These are phyloP conservation scores for Dryas alaskensis DNA, from an alignment of 306 rosid genomes.

Conservation along the genomic window DNA sequence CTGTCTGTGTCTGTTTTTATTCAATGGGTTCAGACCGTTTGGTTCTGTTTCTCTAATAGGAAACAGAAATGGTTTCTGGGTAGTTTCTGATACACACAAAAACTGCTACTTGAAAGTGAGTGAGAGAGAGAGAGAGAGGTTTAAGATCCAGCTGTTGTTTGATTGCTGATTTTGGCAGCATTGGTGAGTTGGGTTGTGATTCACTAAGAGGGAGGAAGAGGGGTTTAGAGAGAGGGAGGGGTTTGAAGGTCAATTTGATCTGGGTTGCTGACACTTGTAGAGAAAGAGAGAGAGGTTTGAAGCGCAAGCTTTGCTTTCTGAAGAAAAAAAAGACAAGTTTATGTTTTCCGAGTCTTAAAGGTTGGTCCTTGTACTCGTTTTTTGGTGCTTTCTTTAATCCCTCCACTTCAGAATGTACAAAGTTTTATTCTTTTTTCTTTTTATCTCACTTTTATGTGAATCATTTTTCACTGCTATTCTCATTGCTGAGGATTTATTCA, in stretches of 20 bases:
- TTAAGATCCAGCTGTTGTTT: constrained; percentile 27
- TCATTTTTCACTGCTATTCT: neutral
- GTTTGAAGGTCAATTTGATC: constrained; percentile 27
- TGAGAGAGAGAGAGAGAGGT: constrained; percentile 23
- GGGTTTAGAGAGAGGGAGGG: constrained; percentile 8
- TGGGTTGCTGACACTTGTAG: constrained; percentile 27
- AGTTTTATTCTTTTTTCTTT: constrained; percentile 21
- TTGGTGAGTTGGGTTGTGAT: constrained; percentile 5
- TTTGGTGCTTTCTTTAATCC: constrained; percentile 43
- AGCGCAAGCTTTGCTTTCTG: constrained; percentile 47
- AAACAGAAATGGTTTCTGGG: constrained; percentile 27
- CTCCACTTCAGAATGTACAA: constrained; percentile 26
- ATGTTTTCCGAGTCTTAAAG: constrained; percentile 63
- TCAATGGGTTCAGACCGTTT: constrained; percentile 28
- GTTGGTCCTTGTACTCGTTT: constrained; percentile 49
- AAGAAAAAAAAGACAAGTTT: constrained; percentile 14
- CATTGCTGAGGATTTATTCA: neutral
- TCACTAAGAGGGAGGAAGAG: neutral
- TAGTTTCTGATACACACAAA: constrained; percentile 37
- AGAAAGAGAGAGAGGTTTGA: constrained; percentile 41
- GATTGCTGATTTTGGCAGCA: constrained; percentile 50
- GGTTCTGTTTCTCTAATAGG: constrained; percentile 26
- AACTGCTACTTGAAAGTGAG: constrained; percentile 26
- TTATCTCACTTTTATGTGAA: constrained; percentile 10
- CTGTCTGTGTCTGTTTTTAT: constrained; percentile 3